These are phyloP conservation scores for Xylaria castorea DNA, from an alignment of 495 filamentous ascomycete species.

Conservation along the genomic window DNA sequence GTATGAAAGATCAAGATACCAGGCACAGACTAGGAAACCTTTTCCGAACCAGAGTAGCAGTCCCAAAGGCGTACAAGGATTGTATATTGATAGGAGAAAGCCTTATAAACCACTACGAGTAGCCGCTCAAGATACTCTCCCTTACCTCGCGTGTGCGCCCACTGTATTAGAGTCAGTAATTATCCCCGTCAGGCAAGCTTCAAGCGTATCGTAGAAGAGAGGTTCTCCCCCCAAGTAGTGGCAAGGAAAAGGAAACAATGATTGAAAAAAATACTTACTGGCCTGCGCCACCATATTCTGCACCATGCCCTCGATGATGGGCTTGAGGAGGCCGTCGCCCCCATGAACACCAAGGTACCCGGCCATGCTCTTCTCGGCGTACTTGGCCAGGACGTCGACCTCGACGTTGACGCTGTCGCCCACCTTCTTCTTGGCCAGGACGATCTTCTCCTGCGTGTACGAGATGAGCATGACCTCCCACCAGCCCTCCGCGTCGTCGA, in stretches of 20 bases:
- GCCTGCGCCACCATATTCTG: constrained; percentile 76
- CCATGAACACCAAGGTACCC: constrained; percentile 67
- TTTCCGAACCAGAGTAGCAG: background rate
- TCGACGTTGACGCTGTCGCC: constrained; percentile 95
- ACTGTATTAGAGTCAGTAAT: constrained; percentile 22
- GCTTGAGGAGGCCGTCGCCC: constrained; percentile 55
- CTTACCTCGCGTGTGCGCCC: constrained; percentile 19
- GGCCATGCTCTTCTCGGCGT: constrained; percentile 92
- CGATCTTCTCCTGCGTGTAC: constrained; percentile 95
- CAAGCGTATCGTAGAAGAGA: background rate
- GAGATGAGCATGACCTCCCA: constrained; percentile 99
- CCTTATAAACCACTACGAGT: background rate
- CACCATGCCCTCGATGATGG: constrained; percentile 85
- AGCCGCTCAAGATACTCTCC: background rate
- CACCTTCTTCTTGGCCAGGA: constrained; percentile 78
- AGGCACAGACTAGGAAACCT: background rate
- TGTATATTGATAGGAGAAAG: constrained; percentile 1
- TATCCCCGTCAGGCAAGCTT: background rate
- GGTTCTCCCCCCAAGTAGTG: too few relatives aligned
- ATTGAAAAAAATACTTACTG: constrained; percentile 22
- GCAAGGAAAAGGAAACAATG: background rate
- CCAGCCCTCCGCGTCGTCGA: constrained; percentile 78
- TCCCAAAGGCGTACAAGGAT: background rate
- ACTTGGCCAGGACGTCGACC: constrained; percentile 98
- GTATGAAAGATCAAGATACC: background rate